These are phyloP conservation scores for Umbelopsis ramanniana DNA, from an alignment of 192 early-diverging fungal genomes.

Conservation along the genomic window DNA sequence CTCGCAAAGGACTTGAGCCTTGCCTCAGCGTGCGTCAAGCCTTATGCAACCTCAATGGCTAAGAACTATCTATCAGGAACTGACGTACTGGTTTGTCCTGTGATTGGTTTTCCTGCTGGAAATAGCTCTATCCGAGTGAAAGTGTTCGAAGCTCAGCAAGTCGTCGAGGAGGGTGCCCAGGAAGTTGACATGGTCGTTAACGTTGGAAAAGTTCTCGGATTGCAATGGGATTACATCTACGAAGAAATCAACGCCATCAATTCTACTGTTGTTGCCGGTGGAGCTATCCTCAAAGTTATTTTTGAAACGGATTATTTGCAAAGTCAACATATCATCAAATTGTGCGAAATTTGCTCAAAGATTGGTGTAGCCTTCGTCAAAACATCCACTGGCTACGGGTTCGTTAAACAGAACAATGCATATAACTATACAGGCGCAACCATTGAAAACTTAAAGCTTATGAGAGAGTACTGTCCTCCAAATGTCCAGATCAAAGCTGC, in stretches of 20 bases:
- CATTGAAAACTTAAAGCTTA: constrained; percentile 46
- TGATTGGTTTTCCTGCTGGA: constrained; percentile 54
- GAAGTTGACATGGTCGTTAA: constrained; percentile 59
- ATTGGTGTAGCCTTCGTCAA: constrained; percentile 55
- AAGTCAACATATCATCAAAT: constrained; percentile 41
- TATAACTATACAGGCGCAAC: constrained; percentile 37
- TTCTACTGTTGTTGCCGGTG: constrained; percentile 33
- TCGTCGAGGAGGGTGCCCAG: constrained; percentile 47
- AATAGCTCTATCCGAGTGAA: constrained; percentile 43
- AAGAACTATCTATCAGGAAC: constrained; percentile 32
- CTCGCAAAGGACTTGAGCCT: constrained; percentile 46
- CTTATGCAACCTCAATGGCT: constrained; percentile 46
- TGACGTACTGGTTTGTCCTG: constrained; percentile 45
- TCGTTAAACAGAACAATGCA: constrained; percentile 24
- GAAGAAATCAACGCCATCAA: constrained; percentile 42
- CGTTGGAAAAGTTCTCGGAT: constrained; percentile 44
- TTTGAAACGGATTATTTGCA: constrained; percentile 50
- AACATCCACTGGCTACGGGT: constrained; percentile 53
- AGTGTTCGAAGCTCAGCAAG: constrained; percentile 45
- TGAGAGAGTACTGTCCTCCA: constrained; percentile 37
- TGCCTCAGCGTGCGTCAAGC: constrained; percentile 51
- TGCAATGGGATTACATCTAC: constrained; percentile 33
- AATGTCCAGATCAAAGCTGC: constrained; percentile 48
- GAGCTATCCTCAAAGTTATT: constrained; percentile 47
- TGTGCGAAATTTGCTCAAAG: constrained; percentile 38